Evolutionary conservation across 176 grass and related monocot genomes (phyloP), one percentile per base, ranked within the genome.

Genomic region (Aegilops longissima): DNA sequence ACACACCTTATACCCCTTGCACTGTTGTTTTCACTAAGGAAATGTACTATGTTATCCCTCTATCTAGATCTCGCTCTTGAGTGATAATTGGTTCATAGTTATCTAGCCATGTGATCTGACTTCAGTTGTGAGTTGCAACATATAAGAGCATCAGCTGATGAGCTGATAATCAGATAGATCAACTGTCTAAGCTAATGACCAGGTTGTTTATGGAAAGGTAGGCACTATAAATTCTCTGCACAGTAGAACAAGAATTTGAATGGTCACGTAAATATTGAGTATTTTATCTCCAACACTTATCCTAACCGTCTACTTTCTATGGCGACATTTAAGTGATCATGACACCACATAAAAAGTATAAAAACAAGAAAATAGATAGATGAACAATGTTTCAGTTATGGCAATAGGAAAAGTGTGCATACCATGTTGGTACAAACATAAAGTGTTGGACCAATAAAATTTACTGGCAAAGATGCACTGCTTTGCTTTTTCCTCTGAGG

Each of bases 401-500:
- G 33, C 4, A 61, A 56, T 62, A 51, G 16, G 21, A 51, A 79
- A 35, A 87, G 25, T 58, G 61, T 49, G 25, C 89, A 76, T 96
- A 96, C 97, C 92, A 94, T 77, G 88, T 90, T 98, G n/a, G 96
- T 98, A 47, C 92, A 94, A 81, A 98, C 80, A 82, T 89, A 96
- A 79, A 98, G 93, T 85, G 88, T 98, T 73, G 96, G 96, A 79
- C 96, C 96, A 44, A 98, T 92, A 79, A 98, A 88, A 79, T 88
- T 91, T 79, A 98, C 90, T 65, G 93, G 97, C 62, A 98, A 95
- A 76, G 93, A 95, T 85, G 90, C 82, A 88, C 82, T 96, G 73
- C 77, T 90, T 79, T 98, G 92, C 61, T 87, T 92, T 92, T 76
- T 98, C 72, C 87, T 88, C 77, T 98, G 97, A 86, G 94, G 97